Percentiles rank a stretch among this genome's conserved stretches.
These are phyloP conservation scores for Rhinocladiella mackenziei DNA, from an alignment of 2,329 filamentous ascomycete species.

Conservation along the genomic window DNA sequence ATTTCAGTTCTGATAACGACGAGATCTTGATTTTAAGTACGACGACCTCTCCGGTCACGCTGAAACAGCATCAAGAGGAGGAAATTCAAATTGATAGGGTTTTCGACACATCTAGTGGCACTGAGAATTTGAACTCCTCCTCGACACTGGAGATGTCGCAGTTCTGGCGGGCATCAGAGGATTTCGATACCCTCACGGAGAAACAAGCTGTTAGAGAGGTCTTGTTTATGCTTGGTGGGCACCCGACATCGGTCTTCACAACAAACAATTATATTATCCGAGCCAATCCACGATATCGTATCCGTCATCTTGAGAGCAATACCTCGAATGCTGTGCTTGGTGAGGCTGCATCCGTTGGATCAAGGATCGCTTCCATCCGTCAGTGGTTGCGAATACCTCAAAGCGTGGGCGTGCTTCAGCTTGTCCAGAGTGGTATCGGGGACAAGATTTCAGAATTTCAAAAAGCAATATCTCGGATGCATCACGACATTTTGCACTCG, in stretches of 20 bases:
- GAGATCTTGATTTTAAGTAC: slow-evolving; percentile 21
- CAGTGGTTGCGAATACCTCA: slow-evolving; percentile 18
- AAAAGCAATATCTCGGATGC: slow-evolving; percentile 7
- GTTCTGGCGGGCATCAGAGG: slow-evolving; percentile 43
- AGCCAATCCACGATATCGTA: slow-evolving; percentile 7
- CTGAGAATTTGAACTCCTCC: slow-evolving; percentile 17
- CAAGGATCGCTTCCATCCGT: slow-evolving; percentile 11
- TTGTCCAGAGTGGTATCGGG: slow-evolving; percentile 14
- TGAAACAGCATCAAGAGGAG: slow-evolving; percentile 6
- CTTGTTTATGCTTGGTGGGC: slow-evolving; percentile 78
- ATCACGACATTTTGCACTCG: slow-evolving; percentile 11
- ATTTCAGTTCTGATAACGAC: slow-evolving; percentile 51
- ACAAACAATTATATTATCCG: slow-evolving; percentile 32
- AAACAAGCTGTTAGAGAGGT: slow-evolving; percentile 70
- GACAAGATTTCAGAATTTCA: slow-evolving; percentile 12
- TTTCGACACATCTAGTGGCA: slow-evolving; percentile 10
- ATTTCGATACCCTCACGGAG: slow-evolving; percentile 54
- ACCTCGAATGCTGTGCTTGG: slow-evolving; percentile 22
- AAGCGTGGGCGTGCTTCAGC: slow-evolving; percentile 14
- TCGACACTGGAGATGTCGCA: slow-evolving; percentile 42
- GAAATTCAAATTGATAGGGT: slow-evolving; percentile 14
- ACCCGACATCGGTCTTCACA: slow-evolving; percentile 68
- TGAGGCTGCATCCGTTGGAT: slow-evolving; percentile 9
- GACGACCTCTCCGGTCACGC: slow-evolving; percentile 12
- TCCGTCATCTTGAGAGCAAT: slow-evolving; percentile 19